phyloP scores from a whole-genome alignment of 2,329 filamentous ascomycete species.

The Aspergillus floridensis region DNA sequence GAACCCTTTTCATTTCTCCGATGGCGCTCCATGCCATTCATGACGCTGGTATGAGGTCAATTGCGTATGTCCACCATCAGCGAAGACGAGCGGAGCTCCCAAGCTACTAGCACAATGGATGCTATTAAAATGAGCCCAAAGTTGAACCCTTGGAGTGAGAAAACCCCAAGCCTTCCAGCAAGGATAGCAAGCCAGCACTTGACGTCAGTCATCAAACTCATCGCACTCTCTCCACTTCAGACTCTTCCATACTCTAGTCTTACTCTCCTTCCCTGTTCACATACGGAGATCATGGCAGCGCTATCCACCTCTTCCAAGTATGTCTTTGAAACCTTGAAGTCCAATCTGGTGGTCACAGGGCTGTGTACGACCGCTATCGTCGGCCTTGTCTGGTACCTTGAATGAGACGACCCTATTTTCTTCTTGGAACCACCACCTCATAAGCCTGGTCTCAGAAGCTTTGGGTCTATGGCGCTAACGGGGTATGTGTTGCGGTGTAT shows the following conservation, averaged over 20 bases:
- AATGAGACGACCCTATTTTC: neutral
- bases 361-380: neutral
- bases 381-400: neutral
- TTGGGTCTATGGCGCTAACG: neutral
- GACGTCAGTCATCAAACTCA: neutral
- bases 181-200: neutral
- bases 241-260: neutral
- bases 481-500: neutral
- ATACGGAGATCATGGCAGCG: neutral
- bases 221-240: neutral
- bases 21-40: neutral
- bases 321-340: neutral
- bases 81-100: neutral
- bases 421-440: neutral
- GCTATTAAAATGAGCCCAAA: neutral
- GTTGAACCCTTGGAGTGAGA: neutral
- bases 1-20: neutral
- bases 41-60: neutral
- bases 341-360: neutral
- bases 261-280: neutral
- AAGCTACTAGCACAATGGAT: neutral
- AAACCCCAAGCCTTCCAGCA: neutral
- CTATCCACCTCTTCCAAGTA: neutral
- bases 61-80: neutral
- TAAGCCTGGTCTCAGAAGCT: neutral